Evolutionary conservation across 306 rosid genomes (phyloP).

Genomic region (Quillaja saponaria): DNA sequence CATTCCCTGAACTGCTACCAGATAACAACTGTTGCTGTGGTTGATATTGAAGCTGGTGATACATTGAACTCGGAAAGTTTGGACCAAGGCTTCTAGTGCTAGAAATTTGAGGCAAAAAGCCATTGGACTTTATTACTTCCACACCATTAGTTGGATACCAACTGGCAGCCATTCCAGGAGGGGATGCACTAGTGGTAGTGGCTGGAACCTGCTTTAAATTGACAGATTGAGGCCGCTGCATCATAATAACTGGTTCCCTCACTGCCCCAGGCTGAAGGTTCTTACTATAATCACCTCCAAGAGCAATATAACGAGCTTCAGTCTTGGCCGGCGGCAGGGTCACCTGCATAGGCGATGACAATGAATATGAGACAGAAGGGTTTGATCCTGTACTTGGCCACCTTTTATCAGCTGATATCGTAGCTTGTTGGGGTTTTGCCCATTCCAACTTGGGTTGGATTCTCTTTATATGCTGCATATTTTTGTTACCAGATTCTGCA

Average conservation of each 20-base stretch:
- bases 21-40: constrained; percentile 59
- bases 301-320: constrained; percentile 58
- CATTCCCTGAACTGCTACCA: constrained; percentile 59
- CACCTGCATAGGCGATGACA: constrained; percentile 62
- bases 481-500: constrained; percentile 61
- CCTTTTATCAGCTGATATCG: constrained; percentile 60
- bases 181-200: constrained; percentile 72
- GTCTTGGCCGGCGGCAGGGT: constrained; percentile 57
- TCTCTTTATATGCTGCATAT: constrained; percentile 65
- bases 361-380: constrained; percentile 65
- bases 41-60: constrained; percentile 75
- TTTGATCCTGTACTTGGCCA: constrained; percentile 63
- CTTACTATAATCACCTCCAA: constrained; percentile 58
- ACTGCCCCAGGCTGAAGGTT: constrained; percentile 61
- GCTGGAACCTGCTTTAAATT: constrained; percentile 63
- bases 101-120: constrained; percentile 63
- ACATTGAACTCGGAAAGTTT: constrained; percentile 56
- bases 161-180: constrained; percentile 58
- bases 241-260: constrained; percentile 72
- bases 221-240: constrained; percentile 82
- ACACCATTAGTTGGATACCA: constrained; percentile 67
- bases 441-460: constrained; percentile 76
- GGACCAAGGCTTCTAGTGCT: constrained; percentile 56
- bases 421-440: constrained; percentile 64
- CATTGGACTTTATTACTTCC: constrained; percentile 60